A percentile compares a stretch with the other conserved stretches of the same genome.
Conservation (phyloP, 2,329 filamentous ascomycete genomes). For the Monascus ruber region DNA sequence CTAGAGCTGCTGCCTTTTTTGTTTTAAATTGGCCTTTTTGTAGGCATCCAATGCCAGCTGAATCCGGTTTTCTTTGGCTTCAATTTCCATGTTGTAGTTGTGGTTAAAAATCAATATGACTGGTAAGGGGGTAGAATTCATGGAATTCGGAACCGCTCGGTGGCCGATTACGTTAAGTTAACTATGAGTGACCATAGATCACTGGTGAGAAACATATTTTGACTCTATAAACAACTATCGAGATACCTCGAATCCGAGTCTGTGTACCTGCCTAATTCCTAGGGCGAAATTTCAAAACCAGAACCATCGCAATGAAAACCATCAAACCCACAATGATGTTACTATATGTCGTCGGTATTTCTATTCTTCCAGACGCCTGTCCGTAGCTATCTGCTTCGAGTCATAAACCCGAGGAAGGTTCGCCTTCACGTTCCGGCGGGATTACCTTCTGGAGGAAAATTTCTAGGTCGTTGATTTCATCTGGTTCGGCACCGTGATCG, state of each 20-base stretch:
- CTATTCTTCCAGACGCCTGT: not conserved
- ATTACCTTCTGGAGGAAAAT: constrained; percentile 45
- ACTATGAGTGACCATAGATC: too few relatives aligned
- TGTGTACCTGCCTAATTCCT: constrained; percentile 1
- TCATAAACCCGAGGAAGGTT: constrained; percentile 22
- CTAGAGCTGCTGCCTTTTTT: too few relatives aligned
- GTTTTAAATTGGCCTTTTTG: too few relatives aligned
- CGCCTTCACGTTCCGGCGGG: constrained; percentile 33
- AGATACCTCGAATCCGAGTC: not conserved
- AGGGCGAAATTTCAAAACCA: constrained; percentile 8
- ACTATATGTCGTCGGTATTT: constrained; percentile 4
- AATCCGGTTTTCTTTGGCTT: too few relatives aligned
- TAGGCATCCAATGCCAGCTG: too few relatives aligned
- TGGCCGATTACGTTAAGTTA: too few relatives aligned
- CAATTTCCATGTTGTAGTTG: too few relatives aligned
- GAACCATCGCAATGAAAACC: constrained; percentile 13
- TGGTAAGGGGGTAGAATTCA: too few relatives aligned
- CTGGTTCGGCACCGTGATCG: constrained; percentile 61
- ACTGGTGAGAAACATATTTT: too few relatives aligned
- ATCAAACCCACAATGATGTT: constrained; percentile 13
- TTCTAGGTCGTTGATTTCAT: constrained; percentile 77
- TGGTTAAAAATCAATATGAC: too few relatives aligned
- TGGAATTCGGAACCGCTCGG: too few relatives aligned
- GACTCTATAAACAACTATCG: too few relatives aligned
- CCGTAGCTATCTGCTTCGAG: constrained; percentile 9